Conservation (phyloP, 345 rosid genomes). For the Aethionema arabicum region DNA sequence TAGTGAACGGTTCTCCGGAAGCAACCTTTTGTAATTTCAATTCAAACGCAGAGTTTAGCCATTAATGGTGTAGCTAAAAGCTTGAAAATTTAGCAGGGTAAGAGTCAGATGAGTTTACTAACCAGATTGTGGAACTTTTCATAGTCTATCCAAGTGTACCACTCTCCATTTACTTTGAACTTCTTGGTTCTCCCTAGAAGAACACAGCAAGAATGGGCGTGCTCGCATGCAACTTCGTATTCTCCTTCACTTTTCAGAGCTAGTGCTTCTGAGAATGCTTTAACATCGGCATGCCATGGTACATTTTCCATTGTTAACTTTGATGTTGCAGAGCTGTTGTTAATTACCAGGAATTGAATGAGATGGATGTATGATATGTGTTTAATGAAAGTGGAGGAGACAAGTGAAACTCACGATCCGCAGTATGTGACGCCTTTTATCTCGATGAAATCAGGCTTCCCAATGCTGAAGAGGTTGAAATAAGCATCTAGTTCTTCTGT, state of each 20-base stretch:
- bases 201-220: slow-evolving; percentile 90
- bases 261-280: slow-evolving; percentile 84
- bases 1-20: slow-evolving; percentile 69
- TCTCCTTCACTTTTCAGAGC: slow-evolving; percentile 69
- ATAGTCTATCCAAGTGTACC: slow-evolving; percentile 99
- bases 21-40: slow-evolving; percentile 54
- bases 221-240: slow-evolving; percentile 98
- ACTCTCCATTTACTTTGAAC: slow-evolving; percentile 79
- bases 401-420: slow-evolving; percentile 64
- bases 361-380: slow-evolving; percentile 21
- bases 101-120: slow-evolving; percentile 28
- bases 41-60: not conserved
- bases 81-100: not conserved
- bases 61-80: no score
- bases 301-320: slow-evolving; percentile 98
- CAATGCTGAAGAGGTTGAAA: slow-evolving; percentile 73
- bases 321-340: slow-evolving; percentile 79
- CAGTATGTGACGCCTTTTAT: slow-evolving; percentile 98
- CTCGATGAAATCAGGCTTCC: slow-evolving; percentile 94
- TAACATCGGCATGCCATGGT: slow-evolving; percentile 96
- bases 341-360: slow-evolving; percentile 20
- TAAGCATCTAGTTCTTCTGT: slow-evolving; percentile 90
- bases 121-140: slow-evolving; percentile 94
- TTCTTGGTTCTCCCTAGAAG: slow-evolving; percentile 83
- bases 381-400: slow-evolving; percentile 5